phyloP scores from a whole-genome alignment of 345 rosid species.

The Eucalyptus caleyi region DNA sequence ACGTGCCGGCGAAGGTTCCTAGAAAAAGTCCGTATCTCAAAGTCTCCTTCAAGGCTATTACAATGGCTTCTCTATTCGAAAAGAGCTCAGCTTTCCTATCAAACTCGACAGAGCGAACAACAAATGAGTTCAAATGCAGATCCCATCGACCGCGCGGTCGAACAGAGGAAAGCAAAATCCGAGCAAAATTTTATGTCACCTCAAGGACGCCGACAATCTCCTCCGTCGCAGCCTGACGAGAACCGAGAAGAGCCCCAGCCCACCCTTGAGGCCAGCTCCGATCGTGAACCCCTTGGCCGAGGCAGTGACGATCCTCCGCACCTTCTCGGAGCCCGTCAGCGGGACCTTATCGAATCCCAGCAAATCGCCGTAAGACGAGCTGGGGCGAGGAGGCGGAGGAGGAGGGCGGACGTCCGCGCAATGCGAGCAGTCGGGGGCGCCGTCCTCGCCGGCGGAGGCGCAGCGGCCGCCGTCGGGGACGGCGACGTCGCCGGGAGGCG shows the following conservation, averaged over 20 bases:
- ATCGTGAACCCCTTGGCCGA: constrained; percentile 76
- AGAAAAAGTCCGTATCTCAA: constrained; percentile 83
- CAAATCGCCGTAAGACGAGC: neutral
- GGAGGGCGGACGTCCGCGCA: constrained; percentile 19
- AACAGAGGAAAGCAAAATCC: neutral
- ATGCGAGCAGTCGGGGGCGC: constrained; percentile 8
- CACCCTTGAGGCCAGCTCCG: constrained; percentile 95
- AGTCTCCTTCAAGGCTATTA: constrained; percentile 70
- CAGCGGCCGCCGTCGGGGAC: constrained; percentile 2
- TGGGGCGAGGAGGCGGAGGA: neutral
- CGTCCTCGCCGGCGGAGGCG: constrained; percentile 4
- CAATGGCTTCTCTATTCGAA: constrained; percentile 51
- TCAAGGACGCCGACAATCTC: constrained; percentile 18
- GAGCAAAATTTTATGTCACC: constrained; percentile 10
- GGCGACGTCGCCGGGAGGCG: constrained; percentile 4
- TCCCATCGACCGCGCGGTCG: neutral
- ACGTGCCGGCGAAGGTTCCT: constrained; percentile 88
- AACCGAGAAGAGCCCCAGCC: constrained; percentile 72
- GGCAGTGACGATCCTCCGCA: constrained; percentile 54
- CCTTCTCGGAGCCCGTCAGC: constrained; percentile 47
- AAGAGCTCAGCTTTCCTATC: constrained; percentile 51
- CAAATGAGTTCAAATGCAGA: neutral
- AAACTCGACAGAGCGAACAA: neutral
- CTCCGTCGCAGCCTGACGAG: constrained; percentile 57
- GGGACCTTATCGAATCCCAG: constrained; percentile 8